phyloP scores from a whole-genome alignment of 2,329 filamentous ascomycete species.

The Stachybotrys elegans region DNA sequence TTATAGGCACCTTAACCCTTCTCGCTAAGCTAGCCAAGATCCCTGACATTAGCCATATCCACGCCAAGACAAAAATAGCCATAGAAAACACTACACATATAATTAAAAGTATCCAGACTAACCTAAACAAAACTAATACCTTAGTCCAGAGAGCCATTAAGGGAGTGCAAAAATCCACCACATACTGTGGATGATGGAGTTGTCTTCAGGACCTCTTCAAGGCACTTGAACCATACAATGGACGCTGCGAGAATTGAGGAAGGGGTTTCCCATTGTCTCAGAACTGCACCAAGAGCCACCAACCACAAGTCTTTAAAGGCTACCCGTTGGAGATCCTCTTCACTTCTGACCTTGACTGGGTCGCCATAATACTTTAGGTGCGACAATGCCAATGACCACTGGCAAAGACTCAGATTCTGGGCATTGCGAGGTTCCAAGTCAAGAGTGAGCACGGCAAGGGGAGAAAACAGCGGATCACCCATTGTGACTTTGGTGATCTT shows the following conservation, averaged over 20 bases:
- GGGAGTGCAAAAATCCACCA: too few relatives aligned
- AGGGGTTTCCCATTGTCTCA: constrained; percentile 6
- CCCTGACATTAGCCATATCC: neutral
- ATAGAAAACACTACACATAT: neutral
- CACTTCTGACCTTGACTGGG: constrained; percentile 6
- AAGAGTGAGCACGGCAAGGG: constrained; percentile 2
- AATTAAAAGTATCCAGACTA: constrained; percentile 1
- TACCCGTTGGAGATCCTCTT: constrained; percentile 5
- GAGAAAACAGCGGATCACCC: constrained; percentile 2
- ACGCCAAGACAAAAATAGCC: neutral
- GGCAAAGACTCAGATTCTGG: constrained; percentile 2
- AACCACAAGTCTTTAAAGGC: constrained; percentile 5
- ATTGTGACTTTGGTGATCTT: constrained; percentile 6
- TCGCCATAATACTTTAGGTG: constrained; percentile 8
- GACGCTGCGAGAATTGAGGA: constrained; percentile 2
- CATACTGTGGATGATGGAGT: neutral
- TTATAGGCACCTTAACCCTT: constrained; percentile 1
- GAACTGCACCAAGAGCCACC: constrained; percentile 5
- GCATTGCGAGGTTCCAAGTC: constrained; percentile 3
- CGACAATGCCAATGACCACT: constrained; percentile 9
- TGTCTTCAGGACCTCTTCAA: constrained; percentile 2
- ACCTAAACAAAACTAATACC: neutral
- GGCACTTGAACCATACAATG: constrained; percentile 3
- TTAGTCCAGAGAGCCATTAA: neutral
- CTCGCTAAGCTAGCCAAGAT: neutral